Conservation (phyloP, 345 rosid species). For the Rhizophora apiculata region DNA sequence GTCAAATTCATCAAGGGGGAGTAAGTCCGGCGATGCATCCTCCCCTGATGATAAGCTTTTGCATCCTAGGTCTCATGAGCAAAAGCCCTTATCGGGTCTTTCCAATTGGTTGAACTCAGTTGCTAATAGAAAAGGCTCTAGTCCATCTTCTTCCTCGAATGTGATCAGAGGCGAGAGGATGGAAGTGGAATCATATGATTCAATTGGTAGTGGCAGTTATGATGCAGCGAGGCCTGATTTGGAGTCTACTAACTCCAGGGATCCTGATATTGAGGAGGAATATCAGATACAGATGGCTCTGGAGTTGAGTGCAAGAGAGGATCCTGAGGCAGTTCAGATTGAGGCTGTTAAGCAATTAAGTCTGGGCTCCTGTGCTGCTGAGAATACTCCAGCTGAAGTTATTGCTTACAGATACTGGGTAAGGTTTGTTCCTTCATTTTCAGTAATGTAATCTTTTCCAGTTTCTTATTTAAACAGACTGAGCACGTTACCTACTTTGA, state of each 20-base stretch:
- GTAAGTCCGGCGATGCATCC: conserved; percentile 45
- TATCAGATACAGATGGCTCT: conserved; percentile 89
- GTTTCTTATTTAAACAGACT: conserved; percentile 4
- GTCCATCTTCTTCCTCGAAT: conserved; percentile 61
- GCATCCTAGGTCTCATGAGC: conserved; percentile 44
- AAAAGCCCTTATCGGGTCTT: conserved; percentile 66
- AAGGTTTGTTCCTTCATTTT: conserved; percentile 31
- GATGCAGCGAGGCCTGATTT: conserved; percentile 47
- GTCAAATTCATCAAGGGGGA: conserved; percentile 54
- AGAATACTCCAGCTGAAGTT: conserved; percentile 83
- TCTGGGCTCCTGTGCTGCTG: conserved; percentile 70
- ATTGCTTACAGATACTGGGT: conserved; percentile 96
- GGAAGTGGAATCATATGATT: conserved; percentile 51
- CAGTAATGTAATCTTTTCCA: not conserved
- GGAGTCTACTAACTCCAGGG: conserved; percentile 53
- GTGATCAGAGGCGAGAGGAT: conserved; percentile 38
- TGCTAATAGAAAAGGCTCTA: conserved; percentile 52
- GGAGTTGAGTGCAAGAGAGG: conserved; percentile 94
- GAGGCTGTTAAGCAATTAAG: conserved; percentile 96
- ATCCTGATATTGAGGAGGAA: conserved; percentile 83
- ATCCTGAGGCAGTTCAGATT: conserved; percentile 97
- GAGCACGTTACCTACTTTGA: not conserved
- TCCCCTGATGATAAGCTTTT: conserved; percentile 44
- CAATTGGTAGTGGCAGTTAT: conserved; percentile 35
- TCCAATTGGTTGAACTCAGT: conserved; percentile 85